phyloP scores from a whole-genome alignment of 306 rosid species.

The Vigna unguiculata region DNA sequence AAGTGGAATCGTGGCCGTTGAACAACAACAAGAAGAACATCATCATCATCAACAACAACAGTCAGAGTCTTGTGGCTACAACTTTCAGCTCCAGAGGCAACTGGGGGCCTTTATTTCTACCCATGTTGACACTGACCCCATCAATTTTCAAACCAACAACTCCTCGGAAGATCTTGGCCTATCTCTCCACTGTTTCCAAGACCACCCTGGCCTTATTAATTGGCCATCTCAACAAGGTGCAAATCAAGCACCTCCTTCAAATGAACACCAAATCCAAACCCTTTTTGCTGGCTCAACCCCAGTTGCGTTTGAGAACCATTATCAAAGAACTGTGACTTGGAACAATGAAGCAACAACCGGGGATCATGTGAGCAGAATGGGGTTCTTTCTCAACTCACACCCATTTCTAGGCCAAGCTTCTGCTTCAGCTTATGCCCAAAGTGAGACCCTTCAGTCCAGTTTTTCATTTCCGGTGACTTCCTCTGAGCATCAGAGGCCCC shows the following conservation, averaged over 20 bases:
- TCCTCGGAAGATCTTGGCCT: slow-evolving; percentile 71
- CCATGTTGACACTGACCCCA: slow-evolving; percentile 43
- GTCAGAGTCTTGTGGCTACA: slow-evolving; percentile 57
- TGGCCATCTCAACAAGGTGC: slow-evolving; percentile 47
- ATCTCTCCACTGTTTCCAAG: slow-evolving; percentile 73
- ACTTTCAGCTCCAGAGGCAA: slow-evolving; percentile 57
- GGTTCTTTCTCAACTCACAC: slow-evolving; percentile 52
- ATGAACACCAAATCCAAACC: slow-evolving; percentile 44
- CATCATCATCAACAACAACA: slow-evolving; percentile 26
- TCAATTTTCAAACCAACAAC: slow-evolving; percentile 59
- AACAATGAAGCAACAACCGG: slow-evolving; percentile 38
- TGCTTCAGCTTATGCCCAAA: slow-evolving; percentile 53
- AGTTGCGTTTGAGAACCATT: slow-evolving; percentile 54
- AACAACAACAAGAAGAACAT: slow-evolving; percentile 44
- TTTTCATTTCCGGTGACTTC: slow-evolving; percentile 52
- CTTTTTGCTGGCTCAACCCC: slow-evolving; percentile 47
- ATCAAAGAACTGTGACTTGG: slow-evolving; percentile 63
- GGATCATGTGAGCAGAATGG: slow-evolving; percentile 42
- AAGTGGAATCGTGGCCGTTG: slow-evolving; percentile 34
- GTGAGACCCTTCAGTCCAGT: slow-evolving; percentile 82
- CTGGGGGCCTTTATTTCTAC: slow-evolving; percentile 49
- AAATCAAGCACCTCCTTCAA: slow-evolving; percentile 45
- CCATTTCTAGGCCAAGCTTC: slow-evolving; percentile 56
- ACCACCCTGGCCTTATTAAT: slow-evolving; percentile 48
- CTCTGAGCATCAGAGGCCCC: slow-evolving; percentile 54